Conservation (phyloP, 352 stramenopile species). For the Pythium brassicae region DNA sequence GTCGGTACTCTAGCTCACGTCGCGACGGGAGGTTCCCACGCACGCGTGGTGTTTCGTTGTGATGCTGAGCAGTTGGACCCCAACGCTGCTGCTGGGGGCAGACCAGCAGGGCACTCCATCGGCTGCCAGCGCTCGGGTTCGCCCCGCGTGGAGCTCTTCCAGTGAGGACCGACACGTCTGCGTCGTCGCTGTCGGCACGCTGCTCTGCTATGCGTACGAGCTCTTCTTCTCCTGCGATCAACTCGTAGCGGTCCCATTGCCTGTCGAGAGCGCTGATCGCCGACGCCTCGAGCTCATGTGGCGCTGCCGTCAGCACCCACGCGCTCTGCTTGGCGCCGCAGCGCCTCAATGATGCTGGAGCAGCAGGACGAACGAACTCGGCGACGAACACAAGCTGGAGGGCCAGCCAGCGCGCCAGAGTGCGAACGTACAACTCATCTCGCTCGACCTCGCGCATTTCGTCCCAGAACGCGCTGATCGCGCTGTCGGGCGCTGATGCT, state of each 20-base stretch:
- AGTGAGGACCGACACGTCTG: not conserved
- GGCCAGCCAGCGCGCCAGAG: slow-evolving; percentile 18
- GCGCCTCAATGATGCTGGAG: not conserved
- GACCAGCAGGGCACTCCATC: not conserved
- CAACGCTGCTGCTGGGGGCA: not conserved
- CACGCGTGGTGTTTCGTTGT: not conserved
- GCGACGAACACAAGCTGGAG: slow-evolving; percentile 31
- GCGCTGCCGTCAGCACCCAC: not conserved
- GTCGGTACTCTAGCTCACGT: slow-evolving; percentile 7
- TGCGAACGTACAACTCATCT: slow-evolving; percentile 12
- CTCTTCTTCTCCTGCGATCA: slow-evolving; percentile 7
- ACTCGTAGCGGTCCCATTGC: slow-evolving; percentile 13
- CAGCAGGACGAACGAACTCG: slow-evolving; percentile 15
- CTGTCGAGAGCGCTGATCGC: slow-evolving; percentile 9
- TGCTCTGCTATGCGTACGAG: not conserved
- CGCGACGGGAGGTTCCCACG: not conserved
- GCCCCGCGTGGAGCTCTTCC: not conserved
- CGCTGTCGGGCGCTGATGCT: not conserved
- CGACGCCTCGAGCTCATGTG: slow-evolving; percentile 5
- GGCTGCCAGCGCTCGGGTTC: not conserved
- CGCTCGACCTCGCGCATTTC: slow-evolving; percentile 10
- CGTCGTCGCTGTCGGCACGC: not conserved
- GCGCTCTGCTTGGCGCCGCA: not conserved
- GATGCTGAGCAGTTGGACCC: slow-evolving; percentile 3
- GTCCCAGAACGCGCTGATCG: slow-evolving; percentile 13